Evolutionary conservation across 306 rosid genomes (phyloP).

Genomic region (Rubus parviflorus): DNA sequence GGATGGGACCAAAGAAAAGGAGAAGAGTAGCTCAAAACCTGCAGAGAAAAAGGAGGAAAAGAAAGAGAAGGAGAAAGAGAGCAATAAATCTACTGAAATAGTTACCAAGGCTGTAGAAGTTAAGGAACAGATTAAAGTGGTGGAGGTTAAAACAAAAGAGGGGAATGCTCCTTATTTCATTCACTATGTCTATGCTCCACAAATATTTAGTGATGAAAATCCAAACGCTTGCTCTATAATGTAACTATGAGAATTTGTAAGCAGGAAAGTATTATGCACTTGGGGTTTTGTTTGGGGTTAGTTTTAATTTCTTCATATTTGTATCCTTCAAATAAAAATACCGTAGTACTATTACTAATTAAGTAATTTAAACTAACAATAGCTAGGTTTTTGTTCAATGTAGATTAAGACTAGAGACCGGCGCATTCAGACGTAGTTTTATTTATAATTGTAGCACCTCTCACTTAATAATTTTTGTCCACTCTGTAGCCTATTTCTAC

Average conservation of each 20-base stretch:
- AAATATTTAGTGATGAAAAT: constrained; percentile 76
- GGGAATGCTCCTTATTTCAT: constrained; percentile 59
- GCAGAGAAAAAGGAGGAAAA: constrained; percentile 6
- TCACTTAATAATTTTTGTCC: neutral
- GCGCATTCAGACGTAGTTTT: neutral
- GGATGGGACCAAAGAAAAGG: constrained; percentile 29
- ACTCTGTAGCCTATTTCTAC: neutral
- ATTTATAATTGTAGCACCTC: neutral
- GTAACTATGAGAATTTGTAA: constrained; percentile 22
- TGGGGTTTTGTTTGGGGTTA: neutral
- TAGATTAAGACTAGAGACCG: neutral
- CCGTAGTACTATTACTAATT: neutral
- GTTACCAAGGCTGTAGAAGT: constrained; percentile 27
- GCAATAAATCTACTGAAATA: constrained; percentile 20
- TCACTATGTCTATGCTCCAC: constrained; percentile 79
- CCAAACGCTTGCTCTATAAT: constrained; percentile 69
- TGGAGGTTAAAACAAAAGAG: constrained; percentile 50
- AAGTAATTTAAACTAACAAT: no score
- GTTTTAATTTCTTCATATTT: no score
- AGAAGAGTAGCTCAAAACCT: constrained; percentile 13
- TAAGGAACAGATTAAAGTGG: constrained; percentile 26
- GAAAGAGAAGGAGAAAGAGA: neutral
- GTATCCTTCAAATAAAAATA: neutral
- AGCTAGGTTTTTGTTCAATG: neutral
- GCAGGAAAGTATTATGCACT: neutral